Conservation (phyloP, 768 basidiomycete genomes). For the Mycena epipterygia region DNA sequence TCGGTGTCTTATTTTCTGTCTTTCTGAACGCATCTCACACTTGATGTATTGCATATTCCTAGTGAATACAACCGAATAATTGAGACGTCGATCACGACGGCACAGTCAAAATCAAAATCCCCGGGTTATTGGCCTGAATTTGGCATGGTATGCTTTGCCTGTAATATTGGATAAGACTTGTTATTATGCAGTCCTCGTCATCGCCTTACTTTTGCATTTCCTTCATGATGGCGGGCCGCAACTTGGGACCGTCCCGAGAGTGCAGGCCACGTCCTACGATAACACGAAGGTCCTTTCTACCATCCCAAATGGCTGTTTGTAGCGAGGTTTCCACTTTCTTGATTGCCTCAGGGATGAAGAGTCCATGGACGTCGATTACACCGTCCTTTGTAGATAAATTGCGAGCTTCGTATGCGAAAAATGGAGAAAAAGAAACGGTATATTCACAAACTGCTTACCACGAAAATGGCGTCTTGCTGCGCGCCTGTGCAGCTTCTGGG, state of each 20-base stretch:
- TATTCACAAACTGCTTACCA: conserved; percentile 46
- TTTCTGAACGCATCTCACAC: background rate
- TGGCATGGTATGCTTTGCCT: conserved; percentile 78
- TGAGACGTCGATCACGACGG: conserved; percentile 12
- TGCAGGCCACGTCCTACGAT: conserved; percentile 88
- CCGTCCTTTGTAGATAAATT: conserved; percentile 51
- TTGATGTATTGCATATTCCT: background rate
- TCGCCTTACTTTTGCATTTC: conserved; percentile 74
- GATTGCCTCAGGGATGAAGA: conserved; percentile 62
- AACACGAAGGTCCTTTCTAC: conserved; percentile 51
- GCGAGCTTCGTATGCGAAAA: conserved; percentile 46
- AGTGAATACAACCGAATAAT: background rate
- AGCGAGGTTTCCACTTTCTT: conserved; percentile 59
- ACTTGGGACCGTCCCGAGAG: conserved; percentile 77
- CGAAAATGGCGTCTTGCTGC: conserved; percentile 61
- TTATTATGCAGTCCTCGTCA: background rate
- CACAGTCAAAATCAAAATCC: conserved; percentile 71
- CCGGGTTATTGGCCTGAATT: conserved; percentile 81
- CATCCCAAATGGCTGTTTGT: conserved; percentile 51
- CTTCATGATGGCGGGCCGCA: conserved; percentile 85
- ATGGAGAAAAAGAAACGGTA: conserved; percentile 15
- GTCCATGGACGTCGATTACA: conserved; percentile 65
- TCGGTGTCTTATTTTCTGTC: background rate
- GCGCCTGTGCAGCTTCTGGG: conserved; percentile 56
- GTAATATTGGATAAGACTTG: conserved; percentile 2